Evolutionary conservation across 1,284 basidiomycete species (phyloP).

Genomic region (Ceratobasidium sp.): DNA sequence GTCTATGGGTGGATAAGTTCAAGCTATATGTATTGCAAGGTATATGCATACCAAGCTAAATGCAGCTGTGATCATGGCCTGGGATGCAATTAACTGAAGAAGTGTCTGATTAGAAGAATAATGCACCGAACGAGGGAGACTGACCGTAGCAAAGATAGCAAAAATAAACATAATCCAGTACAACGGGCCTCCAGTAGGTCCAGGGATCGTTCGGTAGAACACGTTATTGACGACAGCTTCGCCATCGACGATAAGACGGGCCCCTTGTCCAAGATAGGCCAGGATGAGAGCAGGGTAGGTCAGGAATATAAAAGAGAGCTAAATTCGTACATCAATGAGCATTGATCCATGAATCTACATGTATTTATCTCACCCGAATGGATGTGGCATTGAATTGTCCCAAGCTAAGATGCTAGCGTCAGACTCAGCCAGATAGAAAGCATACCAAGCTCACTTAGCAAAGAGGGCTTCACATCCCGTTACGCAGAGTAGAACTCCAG

Average conservation of each 20-base stretch:
- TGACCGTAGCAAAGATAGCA: constrained; percentile 66
- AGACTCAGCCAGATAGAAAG: background rate
- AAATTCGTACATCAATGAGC: constrained; percentile 33
- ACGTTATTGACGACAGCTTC: constrained; percentile 59
- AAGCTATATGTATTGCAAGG: constrained; percentile 23
- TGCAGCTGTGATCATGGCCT: constrained; percentile 72
- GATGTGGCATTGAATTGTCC: constrained; percentile 67
- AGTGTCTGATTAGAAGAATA: background rate
- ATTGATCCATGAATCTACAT: constrained; percentile 29
- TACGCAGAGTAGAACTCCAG: constrained; percentile 67
- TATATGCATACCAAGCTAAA: constrained; percentile 57
- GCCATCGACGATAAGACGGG: constrained; percentile 61
- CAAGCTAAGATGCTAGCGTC: constrained; percentile 53
- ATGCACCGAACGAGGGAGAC: constrained; percentile 37
- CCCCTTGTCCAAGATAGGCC: constrained; percentile 73
- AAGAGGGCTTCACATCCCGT: constrained; percentile 75
- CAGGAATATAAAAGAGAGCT: constrained; percentile 60
- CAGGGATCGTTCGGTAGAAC: constrained; percentile 71
- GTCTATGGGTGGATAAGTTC: constrained; percentile 43
- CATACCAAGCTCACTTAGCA: constrained; percentile 57
- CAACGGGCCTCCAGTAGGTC: constrained; percentile 57
- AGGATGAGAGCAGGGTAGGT: constrained; percentile 69
- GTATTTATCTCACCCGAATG: constrained; percentile 57
- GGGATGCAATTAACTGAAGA: constrained; percentile 65
- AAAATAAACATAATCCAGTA: constrained; percentile 69